Evolutionary conservation across 164 flowering plant genomes (phyloP), one percentile per base, ranked within the genome.

Genomic region (Euptelea pleiosperma): DNA sequence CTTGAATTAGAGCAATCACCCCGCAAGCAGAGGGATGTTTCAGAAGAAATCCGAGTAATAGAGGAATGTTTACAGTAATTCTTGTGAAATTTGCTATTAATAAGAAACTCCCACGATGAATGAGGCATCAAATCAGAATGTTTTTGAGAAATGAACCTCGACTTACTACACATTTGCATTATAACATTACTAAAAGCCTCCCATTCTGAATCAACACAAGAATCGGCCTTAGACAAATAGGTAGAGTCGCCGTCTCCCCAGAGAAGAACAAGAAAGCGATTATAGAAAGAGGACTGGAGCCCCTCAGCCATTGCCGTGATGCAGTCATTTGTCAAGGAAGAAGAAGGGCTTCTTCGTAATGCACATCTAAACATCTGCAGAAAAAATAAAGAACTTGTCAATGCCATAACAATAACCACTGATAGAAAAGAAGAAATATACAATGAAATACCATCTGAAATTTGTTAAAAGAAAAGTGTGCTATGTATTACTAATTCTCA

Each of bases 301-400:
- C 97, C 96, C 60, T 83, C 96, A 41, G 96, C 81, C 83, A 94
- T 69, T 55, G 97, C 88, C 22, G 77, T 67, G 39, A 94, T 82
- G 74, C 97, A 94, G 54, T 91, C 99, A 82, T 79, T 70, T 25
- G 75, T 79, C 77, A 94, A 69, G 44, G 84, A 83, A 28, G 93
- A 91, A 43, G 84, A 81, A 58, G 96, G 97, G 44, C 76, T 73
- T 66, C 80, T 76, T 36, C 79, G 80, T 44, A 91, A 55, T 37
- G 81, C 77, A 73, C 97, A 91, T 73, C 96, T 81, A 66, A 84
- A 79, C 46, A 81, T 76, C 98, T 92, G 74, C 47, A 58, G 16
- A 67, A 19, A 48, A 58, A 35, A 30, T 54, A 52, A 41, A 52
- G 21, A 52, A 35, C 35, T 36, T 33, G 31, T 33, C 24, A 51